Base-by-base conservation (phyloP, 495 filamentous ascomycete species). In the Annulohypoxylon bovei region DNA sequence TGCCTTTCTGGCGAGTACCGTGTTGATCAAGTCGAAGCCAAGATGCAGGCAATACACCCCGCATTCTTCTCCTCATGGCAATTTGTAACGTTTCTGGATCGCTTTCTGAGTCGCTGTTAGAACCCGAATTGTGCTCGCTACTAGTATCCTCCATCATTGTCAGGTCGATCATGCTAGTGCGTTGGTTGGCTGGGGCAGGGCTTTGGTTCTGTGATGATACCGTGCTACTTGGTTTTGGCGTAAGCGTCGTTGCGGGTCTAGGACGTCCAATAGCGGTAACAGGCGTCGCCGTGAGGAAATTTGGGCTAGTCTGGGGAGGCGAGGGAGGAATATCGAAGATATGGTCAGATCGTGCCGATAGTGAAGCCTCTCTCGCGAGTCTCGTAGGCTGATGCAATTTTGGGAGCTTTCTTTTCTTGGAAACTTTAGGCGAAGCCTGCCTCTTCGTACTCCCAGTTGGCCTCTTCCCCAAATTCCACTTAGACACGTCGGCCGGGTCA, bases 41-140 rank as follows among this genome's bases (percentile, higher is more conserved):
- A 3, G 95, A 98, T 4, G 95, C 95, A 35, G 95, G 94, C 44
- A 98, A 85, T 14, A 97, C 93, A 35, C 94, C 94, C 58, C 88
- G 89, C 46, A 95, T 95, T 63, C 80, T 88, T 33, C 78, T 81
- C 12, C 75, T 76, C 49, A 83, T 80, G 39, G 66, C 54, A 47
- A 68, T 72, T 12, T 80, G 84, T 23, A 84, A 72, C 18, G 79
- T 69, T 20, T 86, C 79, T 0, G 81, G 79, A 6, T 84, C 85
- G 40, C 80, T 82, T n/a, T 75, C 78, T 6, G 78, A 78, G 30
- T 71, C 61, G 61, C 39, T 69, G 8, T 71, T 71, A 37, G 72
- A 72, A 18, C 65, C 74, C 14, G 54, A 55, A 6, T 27, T 58
- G 47, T 60, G 58, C 18, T 54, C 67, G 37, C 62, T 53, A 20